Evolutionary conservation across 2,329 filamentous ascomycete species (phyloP), one percentile per base, ranked within the genome.

Genomic region (Colletotrichum chlorophyti): DNA sequence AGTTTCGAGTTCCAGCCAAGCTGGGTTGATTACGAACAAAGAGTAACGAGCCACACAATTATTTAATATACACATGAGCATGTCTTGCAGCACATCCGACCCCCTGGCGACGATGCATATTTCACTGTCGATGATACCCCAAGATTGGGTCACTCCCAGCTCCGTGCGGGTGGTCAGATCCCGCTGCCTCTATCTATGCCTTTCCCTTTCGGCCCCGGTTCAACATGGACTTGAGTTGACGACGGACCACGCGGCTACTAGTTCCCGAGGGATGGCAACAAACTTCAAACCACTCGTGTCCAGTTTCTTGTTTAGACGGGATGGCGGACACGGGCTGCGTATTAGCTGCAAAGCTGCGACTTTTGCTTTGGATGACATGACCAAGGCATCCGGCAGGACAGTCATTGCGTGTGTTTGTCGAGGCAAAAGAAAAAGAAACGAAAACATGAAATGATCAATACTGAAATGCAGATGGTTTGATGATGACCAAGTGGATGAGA

Each of bases 1-100:
- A 21, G 48, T 31, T 37, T 38, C 57, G 19, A 43, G 48, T 31
- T 34, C 41, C 53, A 49, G 45, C 48, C 54, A 41, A 53, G 41
- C 47, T 31, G 53, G 47, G 38, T 53, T 26, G 38, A 21, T 37
- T 49, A 45, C 43, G 53, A 55, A 55, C n/a, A 49, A 59, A 37
- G 55, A 29, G 42, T 26, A 43, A 55, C 55, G 55, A 46, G 45
- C 38, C 31, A 47, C 34, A 50, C 24, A n/a, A n/a, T n/a, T 40
- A 32, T 49, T 53, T 57, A 60, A 60, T 60, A 45, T 14, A 57
- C 38, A 49, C 31, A 49, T 57, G 45, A 42, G 35, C 32, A 55
- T 45, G 32, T 23, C 38, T 27, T 26, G 38, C 45, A 49, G 57
- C 23, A 34, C n/a, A n/a, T n/a, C n/a, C n/a, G n/a, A n/a, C 38